Conservation (phyloP, 257 asterid species). For the Osmanthus fragrans region DNA sequence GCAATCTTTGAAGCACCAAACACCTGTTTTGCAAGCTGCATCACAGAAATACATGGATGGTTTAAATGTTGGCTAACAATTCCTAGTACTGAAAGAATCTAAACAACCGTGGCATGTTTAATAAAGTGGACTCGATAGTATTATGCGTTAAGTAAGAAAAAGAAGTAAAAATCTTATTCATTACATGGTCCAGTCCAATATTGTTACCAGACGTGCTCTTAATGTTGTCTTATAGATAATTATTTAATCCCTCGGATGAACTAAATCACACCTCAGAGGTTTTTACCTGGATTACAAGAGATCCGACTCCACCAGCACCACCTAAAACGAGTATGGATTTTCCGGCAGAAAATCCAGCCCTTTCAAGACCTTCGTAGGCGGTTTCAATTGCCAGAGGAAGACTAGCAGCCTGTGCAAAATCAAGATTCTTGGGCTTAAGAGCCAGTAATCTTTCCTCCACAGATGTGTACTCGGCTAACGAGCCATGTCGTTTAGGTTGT, state of each 20-base stretch:
- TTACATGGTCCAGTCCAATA: background rate
- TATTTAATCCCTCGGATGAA: too few species aligned
- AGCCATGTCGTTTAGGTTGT: slow-evolving; percentile 71
- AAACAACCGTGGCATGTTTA: background rate
- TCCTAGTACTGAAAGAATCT: background rate
- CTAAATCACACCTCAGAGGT: background rate
- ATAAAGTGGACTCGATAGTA: background rate
- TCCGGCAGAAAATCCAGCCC: slow-evolving; percentile 67
- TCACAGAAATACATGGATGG: background rate
- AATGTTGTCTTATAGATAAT: background rate
- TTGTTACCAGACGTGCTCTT: background rate
- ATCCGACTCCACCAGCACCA: slow-evolving; percentile 97
- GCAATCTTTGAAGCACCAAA: slow-evolving; percentile 94
- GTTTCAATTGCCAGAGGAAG: slow-evolving; percentile 90
- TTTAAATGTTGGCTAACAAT: background rate
- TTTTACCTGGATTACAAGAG: slow-evolving; percentile 79
- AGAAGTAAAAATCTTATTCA: background rate
- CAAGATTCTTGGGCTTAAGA: slow-evolving; percentile 71
- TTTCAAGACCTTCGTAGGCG: slow-evolving; percentile 81
- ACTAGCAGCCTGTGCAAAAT: slow-evolving; percentile 75
- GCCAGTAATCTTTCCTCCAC: slow-evolving; percentile 87
- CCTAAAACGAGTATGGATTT: slow-evolving; percentile 88
- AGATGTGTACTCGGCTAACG: slow-evolving; percentile 83
- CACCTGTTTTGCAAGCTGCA: slow-evolving; percentile 82
- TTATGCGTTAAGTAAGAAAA: background rate